A percentile compares a stretch with the other conserved stretches of the same genome.
These are phyloP conservation scores for Colletotrichum euphorbiae DNA, from an alignment of 2,329 filamentous ascomycete genomes.

Conservation along the genomic window DNA sequence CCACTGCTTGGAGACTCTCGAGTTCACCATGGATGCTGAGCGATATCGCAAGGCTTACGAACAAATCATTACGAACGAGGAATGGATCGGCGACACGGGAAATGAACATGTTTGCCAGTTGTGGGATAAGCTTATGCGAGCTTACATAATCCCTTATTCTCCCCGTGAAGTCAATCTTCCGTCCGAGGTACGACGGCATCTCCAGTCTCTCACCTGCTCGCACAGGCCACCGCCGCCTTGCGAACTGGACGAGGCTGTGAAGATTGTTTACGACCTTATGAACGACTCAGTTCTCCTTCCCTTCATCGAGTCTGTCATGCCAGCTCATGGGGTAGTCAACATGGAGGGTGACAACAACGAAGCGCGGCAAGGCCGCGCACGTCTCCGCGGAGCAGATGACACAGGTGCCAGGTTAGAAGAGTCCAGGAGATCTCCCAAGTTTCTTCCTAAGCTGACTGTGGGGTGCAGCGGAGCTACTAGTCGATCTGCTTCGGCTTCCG, in stretches of 20 bases:
- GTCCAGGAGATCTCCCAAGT: conserved; percentile 58
- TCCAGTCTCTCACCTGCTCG: conserved; percentile 73
- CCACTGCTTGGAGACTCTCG: conserved; percentile 94
- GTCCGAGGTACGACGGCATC: conserved; percentile 82
- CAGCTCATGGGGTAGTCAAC: conserved; percentile 50
- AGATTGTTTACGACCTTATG: conserved; percentile 95
- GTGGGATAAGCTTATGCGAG: conserved; percentile 89
- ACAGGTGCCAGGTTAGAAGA: conserved; percentile 50
- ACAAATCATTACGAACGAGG: conserved; percentile 56
- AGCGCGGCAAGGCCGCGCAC: conserved; percentile 52
- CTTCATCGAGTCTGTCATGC: conserved; percentile 79
- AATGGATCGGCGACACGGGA: conserved; percentile 53
- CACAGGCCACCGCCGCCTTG: conserved; percentile 77
- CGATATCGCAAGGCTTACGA: conserved; percentile 76
- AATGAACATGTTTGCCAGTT: conserved; percentile 79
- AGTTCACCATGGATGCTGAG: conserved; percentile 95
- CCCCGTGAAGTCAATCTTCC: conserved; percentile 93
- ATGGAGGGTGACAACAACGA: conserved; percentile 52
- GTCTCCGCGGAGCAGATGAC: conserved; percentile 54
- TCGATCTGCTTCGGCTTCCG: conserved; percentile 58
- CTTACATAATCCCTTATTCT: conserved; percentile 88
- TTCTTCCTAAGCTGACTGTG: conserved; percentile 56
- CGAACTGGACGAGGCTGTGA: conserved; percentile 82
- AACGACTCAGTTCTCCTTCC: conserved; percentile 95
- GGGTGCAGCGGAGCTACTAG: conserved; percentile 51